Base-by-base conservation (phyloP, 1,139 yeast genomes). In the Nakaseomyces nivariensis region DNA sequence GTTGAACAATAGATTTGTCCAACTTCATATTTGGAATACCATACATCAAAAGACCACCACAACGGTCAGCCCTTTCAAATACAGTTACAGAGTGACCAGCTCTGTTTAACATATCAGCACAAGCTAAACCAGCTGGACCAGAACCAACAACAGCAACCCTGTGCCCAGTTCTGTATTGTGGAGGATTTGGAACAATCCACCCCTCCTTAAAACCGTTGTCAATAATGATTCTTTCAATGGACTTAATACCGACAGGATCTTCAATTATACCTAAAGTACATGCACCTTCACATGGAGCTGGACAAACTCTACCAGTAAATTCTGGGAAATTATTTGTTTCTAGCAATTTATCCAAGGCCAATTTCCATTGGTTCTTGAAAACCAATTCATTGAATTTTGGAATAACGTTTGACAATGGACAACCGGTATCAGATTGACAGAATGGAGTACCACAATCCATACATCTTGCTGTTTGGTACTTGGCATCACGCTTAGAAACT, bases 401-500 rank as follows among this genome's bases (percentile, higher is more conserved):
- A 74, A 92, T 92, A 60, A 90, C 82, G 70, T 92, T 92, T 53
- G 97, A 89, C 59, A 92, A 85, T 52, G 98, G 98, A 73, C 98
- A 92, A 55, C 98, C 98, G 47, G 96, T 85, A 69, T 92, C 97
- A 43, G 96, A 85, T 65, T 94, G 95, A 75, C 98, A 92, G 79
- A 90, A 92, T 54, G 98, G 98, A 62, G 92, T 95, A 74, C 98
- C 98, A 75, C 98, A 92, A 72, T 92, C 98, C 96, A 92, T 92
- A 78, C 98, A 92, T 71, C 98, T 81, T n/a, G 97, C 97, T 51
- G 97, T 87, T 73, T 92, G 97, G 65, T 77, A 78, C 66, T 82
- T 79, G 66, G 92, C 82, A 59, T 92, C 97, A 50, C 85, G 90
- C 70, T 85, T 85, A 54, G 89, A 75, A 59, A 92, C 76, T 56